Percentiles rank a stretch among this genome's conserved stretches.
Conservation (phyloP, 2,329 filamentous ascomycete species). For the Triangularia verruculosa region DNA sequence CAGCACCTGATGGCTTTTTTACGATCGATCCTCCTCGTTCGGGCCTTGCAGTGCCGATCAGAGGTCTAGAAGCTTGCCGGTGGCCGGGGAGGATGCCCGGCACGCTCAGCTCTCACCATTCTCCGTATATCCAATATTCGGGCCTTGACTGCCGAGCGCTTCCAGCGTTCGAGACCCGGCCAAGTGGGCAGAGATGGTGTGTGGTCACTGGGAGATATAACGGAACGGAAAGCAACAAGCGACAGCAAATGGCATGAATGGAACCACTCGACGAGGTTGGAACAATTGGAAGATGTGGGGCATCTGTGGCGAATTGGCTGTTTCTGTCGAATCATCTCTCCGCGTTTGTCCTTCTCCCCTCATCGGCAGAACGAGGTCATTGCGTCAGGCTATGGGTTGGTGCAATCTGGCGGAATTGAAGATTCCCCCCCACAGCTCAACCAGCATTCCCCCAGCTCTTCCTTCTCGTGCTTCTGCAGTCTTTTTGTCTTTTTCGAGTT, state of each 20-base stretch:
- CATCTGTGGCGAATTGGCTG: constrained; percentile 22
- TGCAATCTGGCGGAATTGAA: constrained; percentile 20
- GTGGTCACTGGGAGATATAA: too few relatives aligned
- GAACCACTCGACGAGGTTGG: constrained; percentile 9
- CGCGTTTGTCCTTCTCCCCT: constrained; percentile 8
- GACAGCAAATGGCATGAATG: constrained; percentile 2
- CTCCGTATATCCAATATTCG: background rate
- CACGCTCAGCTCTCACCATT: background rate
- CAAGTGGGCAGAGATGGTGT: constrained; percentile 7
- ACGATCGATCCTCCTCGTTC: background rate
- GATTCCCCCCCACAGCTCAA: constrained; percentile 8
- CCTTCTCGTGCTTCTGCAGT: constrained; percentile 3
- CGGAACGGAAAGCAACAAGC: background rate
- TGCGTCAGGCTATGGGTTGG: constrained; percentile 24
- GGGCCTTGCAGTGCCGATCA: background rate
- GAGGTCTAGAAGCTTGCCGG: constrained; percentile 4
- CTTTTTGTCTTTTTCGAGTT: background rate
- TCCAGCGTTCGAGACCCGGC: constrained; percentile 3
- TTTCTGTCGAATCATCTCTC: constrained; percentile 22
- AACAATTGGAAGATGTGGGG: constrained; percentile 18
- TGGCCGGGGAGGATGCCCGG: background rate
- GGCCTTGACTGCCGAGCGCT: background rate
- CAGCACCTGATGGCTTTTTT: background rate
- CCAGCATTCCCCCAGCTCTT: background rate
- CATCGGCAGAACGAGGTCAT: constrained; percentile 13